A percentile compares a stretch with the other conserved stretches of the same genome.
Evolutionary conservation across 768 basidiomycete species (phyloP).

Genomic region (Tulasnella calospora): DNA sequence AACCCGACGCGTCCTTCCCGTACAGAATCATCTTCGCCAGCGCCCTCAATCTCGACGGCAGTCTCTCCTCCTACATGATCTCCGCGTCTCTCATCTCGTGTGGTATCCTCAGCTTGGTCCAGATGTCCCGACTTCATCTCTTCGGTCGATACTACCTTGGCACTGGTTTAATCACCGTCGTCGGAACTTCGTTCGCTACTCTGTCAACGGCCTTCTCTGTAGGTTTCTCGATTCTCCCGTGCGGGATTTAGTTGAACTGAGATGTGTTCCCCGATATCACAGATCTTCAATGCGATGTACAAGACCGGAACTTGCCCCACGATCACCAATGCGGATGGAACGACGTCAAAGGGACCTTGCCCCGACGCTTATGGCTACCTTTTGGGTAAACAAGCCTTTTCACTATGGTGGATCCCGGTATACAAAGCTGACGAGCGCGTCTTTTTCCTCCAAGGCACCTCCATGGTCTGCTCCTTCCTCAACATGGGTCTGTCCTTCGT

Average conservation of each 20-base stretch:
- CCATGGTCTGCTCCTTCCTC: conserved; percentile 70
- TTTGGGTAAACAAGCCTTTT: conserved; percentile 46
- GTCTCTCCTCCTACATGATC: conserved; percentile 68
- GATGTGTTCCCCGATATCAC: not conserved
- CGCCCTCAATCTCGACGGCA: conserved; percentile 38
- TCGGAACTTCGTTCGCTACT: conserved; percentile 76
- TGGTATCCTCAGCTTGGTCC: conserved; percentile 68
- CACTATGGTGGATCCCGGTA: not conserved
- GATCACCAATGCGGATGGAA: conserved; percentile 53
- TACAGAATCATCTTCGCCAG: conserved; percentile 26
- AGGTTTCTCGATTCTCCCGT: conserved; percentile 29
- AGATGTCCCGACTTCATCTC: conserved; percentile 66
- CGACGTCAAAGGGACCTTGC: conserved; percentile 54
- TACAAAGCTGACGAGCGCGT: not conserved
- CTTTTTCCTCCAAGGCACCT: conserved; percentile 53
- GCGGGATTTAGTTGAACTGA: conserved; percentile 19
- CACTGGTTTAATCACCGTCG: conserved; percentile 76
- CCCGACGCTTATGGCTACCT: conserved; percentile 78
- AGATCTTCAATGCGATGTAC: conserved; percentile 77
- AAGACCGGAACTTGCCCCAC: conserved; percentile 70
- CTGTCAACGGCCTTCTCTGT: conserved; percentile 68
- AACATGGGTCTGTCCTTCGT: conserved; percentile 76
- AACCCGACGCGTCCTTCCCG: not conserved
- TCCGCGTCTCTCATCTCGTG: conserved; percentile 77
- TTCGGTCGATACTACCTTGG: conserved; percentile 48